These are phyloP conservation scores for Eustoma russellianum DNA, from an alignment of 257 asterid species.

Conservation along the genomic window DNA sequence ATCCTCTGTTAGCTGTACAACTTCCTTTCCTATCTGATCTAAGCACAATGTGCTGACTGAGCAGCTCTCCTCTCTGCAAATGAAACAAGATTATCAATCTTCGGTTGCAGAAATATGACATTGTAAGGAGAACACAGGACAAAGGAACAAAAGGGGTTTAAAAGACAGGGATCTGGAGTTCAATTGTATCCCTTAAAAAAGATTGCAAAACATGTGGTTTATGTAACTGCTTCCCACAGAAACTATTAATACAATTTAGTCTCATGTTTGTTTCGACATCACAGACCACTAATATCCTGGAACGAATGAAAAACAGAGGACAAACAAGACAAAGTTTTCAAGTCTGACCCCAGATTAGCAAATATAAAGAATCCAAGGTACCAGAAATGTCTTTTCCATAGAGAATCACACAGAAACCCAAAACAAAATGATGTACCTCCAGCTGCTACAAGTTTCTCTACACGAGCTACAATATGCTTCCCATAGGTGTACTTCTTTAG, in stretches of 20 bases:
- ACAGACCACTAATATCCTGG: no score
- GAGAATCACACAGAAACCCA: not conserved
- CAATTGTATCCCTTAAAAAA: not conserved
- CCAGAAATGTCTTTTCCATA: not conserved
- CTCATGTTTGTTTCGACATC: no score
- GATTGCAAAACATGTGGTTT: not conserved
- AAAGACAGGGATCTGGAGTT: not conserved
- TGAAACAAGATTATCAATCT: not conserved
- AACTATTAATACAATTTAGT: no score
- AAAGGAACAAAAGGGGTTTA: not conserved
- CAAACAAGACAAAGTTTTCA: no score
- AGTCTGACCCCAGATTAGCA: no score
- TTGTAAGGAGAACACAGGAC: not conserved
- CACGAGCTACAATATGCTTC: constrained; percentile 41
- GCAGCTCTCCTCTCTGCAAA: constrained; percentile 31
- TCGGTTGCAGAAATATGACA: not conserved
- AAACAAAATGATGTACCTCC: constrained; percentile 20
- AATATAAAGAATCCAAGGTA: not conserved
- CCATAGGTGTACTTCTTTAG: constrained; percentile 39
- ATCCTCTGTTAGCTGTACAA: constrained; percentile 36
- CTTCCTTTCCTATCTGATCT: constrained; percentile 14
- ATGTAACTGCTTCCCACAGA: no score
- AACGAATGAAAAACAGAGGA: no score
- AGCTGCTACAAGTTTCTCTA: constrained; percentile 44
- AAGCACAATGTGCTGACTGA: constrained; percentile 13